These are phyloP conservation scores for Trichoderma harzianum DNA, from an alignment of 2,329 filamentous ascomycete genomes.

Conservation along the genomic window DNA sequence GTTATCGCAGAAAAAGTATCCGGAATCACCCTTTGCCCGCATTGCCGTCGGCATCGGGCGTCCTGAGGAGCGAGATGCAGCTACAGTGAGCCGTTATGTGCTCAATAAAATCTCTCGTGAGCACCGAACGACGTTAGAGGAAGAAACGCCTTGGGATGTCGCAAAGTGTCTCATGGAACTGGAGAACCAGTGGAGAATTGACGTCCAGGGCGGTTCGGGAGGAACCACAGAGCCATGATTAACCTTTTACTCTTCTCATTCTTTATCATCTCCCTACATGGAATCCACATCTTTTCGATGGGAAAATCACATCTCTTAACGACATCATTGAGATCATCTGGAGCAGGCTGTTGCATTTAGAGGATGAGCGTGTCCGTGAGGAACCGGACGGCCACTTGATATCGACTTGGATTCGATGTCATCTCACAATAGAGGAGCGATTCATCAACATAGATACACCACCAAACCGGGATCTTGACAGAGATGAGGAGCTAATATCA, in stretches of 20 bases:
- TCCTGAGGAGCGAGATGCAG: constrained; percentile 63
- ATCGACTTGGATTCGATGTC: neutral
- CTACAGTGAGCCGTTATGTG: constrained; percentile 73
- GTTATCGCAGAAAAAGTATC: constrained; percentile 43
- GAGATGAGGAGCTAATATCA: neutral
- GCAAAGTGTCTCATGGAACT: constrained; percentile 48
- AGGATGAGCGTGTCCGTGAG: neutral
- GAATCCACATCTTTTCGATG: neutral
- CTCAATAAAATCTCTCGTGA: constrained; percentile 59
- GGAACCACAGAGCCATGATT: neutral
- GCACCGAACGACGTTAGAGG: constrained; percentile 51
- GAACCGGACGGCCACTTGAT: neutral
- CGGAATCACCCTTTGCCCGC: constrained; percentile 47
- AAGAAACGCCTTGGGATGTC: constrained; percentile 50
- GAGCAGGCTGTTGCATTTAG: neutral
- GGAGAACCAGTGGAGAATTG: constrained; percentile 37
- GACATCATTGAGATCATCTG: neutral
- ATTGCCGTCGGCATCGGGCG: constrained; percentile 87
- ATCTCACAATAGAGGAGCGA: neutral
- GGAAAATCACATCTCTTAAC: neutral
- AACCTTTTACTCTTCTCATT: neutral
- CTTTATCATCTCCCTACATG: neutral
- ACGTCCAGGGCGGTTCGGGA: constrained; percentile 2
- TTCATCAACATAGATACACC: neutral
- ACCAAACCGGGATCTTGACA: neutral